phyloP scores from a whole-genome alignment of 352 stramenopile species.

The Phytophthora boehmeriae region DNA sequence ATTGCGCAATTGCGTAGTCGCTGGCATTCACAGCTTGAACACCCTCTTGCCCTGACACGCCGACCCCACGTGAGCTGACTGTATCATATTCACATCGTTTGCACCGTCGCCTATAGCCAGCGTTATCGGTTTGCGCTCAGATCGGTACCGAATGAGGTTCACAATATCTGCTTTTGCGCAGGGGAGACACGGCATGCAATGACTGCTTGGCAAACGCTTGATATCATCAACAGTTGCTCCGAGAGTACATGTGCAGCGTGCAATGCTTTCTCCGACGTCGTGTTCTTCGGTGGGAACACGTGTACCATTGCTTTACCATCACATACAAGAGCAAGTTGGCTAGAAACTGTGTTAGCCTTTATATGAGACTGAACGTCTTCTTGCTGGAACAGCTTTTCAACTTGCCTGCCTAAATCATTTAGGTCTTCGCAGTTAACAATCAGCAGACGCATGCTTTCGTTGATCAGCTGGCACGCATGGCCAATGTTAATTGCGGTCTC shows the following conservation, averaged over 20 bases:
- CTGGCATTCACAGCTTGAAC: conserved; percentile 92
- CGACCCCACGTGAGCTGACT: conserved; percentile 94
- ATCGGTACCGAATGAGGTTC: conserved; percentile 65
- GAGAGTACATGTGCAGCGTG: conserved; percentile 50
- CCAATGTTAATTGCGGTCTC: conserved; percentile 96
- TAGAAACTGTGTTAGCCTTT: conserved; percentile 46
- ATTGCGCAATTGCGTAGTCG: conserved; percentile 94
- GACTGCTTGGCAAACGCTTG: conserved; percentile 64
- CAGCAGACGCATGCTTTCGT: conserved; percentile 62
- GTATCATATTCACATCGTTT: conserved; percentile 97
- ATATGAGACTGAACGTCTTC: conserved; percentile 59
- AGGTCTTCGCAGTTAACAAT: conserved; percentile 62
- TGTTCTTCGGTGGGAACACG: conserved; percentile 65
- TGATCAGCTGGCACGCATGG: conserved; percentile 72
- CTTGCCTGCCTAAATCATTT: conserved; percentile 46
- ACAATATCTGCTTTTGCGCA: conserved; percentile 82
- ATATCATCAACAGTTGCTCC: conserved; percentile 61
- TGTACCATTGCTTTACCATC: conserved; percentile 79
- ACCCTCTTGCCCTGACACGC: conserved; percentile 92
- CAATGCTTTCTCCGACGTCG: conserved; percentile 34
- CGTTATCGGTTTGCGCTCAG: conserved; percentile 67
- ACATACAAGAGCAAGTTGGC: conserved; percentile 61
- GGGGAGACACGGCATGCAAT: conserved; percentile 87
- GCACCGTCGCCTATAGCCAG: conserved; percentile 94
- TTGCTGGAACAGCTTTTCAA: conserved; percentile 53